Percentiles rank a stretch among this genome's conserved stretches.
phyloP scores from a whole-genome alignment of 441 rosid species.

The Melastoma candidum region DNA sequence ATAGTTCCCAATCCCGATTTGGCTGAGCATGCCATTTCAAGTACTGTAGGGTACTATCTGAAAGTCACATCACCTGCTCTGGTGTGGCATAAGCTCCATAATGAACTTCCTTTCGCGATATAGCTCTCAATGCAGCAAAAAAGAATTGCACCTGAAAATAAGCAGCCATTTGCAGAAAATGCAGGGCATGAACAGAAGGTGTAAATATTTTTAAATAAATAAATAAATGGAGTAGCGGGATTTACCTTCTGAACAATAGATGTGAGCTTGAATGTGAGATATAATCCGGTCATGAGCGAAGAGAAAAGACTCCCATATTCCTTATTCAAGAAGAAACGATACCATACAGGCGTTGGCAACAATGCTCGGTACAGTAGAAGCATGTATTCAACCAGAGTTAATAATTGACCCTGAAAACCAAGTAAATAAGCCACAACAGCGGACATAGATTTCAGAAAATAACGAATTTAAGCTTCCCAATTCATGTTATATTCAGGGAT shows the following conservation, averaged over 20 bases:
- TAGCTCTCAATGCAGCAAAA: constrained; percentile 58
- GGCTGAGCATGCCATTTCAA: no score
- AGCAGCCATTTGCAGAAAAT: neutral
- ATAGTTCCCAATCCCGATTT: no score
- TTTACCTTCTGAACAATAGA: constrained; percentile 70
- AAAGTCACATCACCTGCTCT: constrained; percentile 44
- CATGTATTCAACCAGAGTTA: constrained; percentile 63
- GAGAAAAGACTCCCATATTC: constrained; percentile 83
- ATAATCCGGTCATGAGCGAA: constrained; percentile 64
- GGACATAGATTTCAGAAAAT: neutral
- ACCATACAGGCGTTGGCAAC: constrained; percentile 78
- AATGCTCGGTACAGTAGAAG: constrained; percentile 63
- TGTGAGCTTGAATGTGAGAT: constrained; percentile 72
- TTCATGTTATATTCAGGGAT: no score
- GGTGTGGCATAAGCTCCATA: constrained; percentile 73
- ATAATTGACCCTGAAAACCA: constrained; percentile 54
- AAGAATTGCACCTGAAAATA: constrained; percentile 59
- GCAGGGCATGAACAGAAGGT: neutral
- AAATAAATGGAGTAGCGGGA: neutral
- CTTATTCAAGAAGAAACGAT: constrained; percentile 72
- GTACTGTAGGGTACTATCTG: no score
- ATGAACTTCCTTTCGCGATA: constrained; percentile 61
- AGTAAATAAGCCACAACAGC: neutral
- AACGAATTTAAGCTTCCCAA: no score
- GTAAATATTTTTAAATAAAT: neutral